phyloP scores from a whole-genome alignment of 2,329 filamentous ascomycete species.

The Diaporthe caulivora region DNA sequence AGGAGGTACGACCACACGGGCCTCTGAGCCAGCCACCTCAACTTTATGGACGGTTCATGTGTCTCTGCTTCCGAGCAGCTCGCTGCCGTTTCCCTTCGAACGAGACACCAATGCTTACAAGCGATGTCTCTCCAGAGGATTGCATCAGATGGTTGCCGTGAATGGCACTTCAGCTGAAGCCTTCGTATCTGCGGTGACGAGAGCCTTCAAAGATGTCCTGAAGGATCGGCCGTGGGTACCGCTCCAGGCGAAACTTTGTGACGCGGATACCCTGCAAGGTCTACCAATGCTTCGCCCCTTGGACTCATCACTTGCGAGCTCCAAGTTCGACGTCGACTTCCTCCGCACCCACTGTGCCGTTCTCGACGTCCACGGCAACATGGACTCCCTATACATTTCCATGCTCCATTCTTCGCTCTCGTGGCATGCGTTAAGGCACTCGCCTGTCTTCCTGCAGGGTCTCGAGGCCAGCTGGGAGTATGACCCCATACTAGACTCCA shows the following conservation, averaged over 20 bases:
- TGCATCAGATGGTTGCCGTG: conserved; percentile 69
- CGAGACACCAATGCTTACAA: conserved; percentile 73
- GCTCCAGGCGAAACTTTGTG: conserved; percentile 69
- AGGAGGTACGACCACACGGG: conserved; percentile 43
- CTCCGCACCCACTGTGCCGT: conserved; percentile 68
- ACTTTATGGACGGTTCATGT: conserved; percentile 70
- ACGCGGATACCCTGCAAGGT: conserved; percentile 65
- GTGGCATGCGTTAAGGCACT: conserved; percentile 64
- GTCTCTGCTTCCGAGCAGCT: conserved; percentile 66
- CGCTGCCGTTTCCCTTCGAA: conserved; percentile 71
- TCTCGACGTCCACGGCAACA: conserved; percentile 64
- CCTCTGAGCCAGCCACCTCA: conserved; percentile 44
- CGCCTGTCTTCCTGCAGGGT: conserved; percentile 62
- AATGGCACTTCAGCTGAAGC: conserved; percentile 62
- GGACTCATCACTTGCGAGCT: conserved; percentile 56
- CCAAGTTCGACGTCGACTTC: conserved; percentile 63
- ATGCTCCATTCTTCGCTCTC: conserved; percentile 67
- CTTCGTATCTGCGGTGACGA: conserved; percentile 61
- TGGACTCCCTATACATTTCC: conserved; percentile 71
- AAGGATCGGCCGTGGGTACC: conserved; percentile 67
- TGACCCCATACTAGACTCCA: conserved; percentile 62
- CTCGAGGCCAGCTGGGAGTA: conserved; percentile 68
- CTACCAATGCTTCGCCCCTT: conserved; percentile 71
- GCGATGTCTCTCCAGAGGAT: conserved; percentile 69
- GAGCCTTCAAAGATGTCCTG: conserved; percentile 63